Evolutionary conservation across 2,329 filamentous ascomycete genomes (phyloP), one percentile per base, ranked within the genome.

Genomic region (Camptophora hylomeconis): DNA sequence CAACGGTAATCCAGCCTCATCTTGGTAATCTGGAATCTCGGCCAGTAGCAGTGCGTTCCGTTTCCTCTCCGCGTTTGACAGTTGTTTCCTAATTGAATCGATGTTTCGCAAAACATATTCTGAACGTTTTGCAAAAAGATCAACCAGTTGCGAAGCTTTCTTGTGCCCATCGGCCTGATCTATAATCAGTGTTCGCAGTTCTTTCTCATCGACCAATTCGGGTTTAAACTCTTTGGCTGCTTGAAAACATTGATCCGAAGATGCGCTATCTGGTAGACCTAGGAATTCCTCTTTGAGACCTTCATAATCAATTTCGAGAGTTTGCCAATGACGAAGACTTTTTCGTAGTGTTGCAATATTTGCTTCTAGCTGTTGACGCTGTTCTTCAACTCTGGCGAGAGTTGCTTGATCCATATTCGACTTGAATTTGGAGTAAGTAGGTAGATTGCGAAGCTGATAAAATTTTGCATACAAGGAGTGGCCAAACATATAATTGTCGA

Each of bases 281-380:
- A 72, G 57, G 17, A 95, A 69, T 46, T 92, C 82, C 50, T 92
- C 82, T 50, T 80, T 84, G 37, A 95, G 65, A 14, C 76, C 72
- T 49, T 93, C 82, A 53, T 95, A 95, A 52, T 95, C 87, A 26
- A 80, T 73, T 51, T 92, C 86, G 71, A 81, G 92, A 31, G 75
- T 76, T 40, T 81, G 79, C 87, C 87, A 98, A 58, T 92, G 78
- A 38, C 75, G 73, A 30, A 95, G 65, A 5, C 80, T 75, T 46
- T 78, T 72, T 31, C 72, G 72, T 12, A 95, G 68, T 50, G 82
- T 73, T 27, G 65, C 58, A 25, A 92, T 68, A 40, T 77, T 83
- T 20, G 73, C 68, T 52, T 93, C 81, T 5, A 95, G 73, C 36
- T 75, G 67, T 41, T 69, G 61, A 10, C 81, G 71, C 47, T 87